Percentiles rank a stretch among this genome's conserved stretches.
Conservation (phyloP, 129 eudicot species). For the Tanacetum coccineum region DNA sequence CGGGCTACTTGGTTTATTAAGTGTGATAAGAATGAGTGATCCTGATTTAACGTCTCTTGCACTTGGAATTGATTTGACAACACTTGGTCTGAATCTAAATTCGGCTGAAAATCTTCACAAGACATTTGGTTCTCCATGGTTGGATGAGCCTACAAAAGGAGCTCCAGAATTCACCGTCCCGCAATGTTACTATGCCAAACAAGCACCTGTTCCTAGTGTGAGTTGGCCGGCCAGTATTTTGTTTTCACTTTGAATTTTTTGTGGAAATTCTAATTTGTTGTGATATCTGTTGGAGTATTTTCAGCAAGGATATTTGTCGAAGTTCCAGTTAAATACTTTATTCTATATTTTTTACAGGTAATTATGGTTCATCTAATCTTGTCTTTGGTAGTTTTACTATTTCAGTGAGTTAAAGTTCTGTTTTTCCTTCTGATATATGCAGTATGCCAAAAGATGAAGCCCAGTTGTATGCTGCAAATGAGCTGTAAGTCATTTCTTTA, state of each 20-base stretch:
- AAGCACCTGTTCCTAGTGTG: conserved; percentile 65
- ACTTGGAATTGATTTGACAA: conserved; percentile 84
- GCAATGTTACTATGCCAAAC: conserved; percentile 74
- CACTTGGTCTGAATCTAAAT: conserved; percentile 84
- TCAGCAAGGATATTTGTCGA: conserved; percentile 80
- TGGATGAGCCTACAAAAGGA: conserved; percentile 82
- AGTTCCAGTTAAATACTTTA: conserved; percentile 74
- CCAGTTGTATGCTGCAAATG: conserved; percentile 81
- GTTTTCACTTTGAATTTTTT: not conserved
- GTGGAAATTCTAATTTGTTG: not conserved
- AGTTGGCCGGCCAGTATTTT: conserved; percentile 21
- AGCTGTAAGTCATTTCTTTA: conserved; percentile 52
- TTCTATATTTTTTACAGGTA: conserved; percentile 94
- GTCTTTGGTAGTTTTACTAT: not conserved
- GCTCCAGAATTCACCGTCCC: conserved; percentile 80
- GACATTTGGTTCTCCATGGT: conserved; percentile 88
- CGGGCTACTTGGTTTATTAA: conserved; percentile 79
- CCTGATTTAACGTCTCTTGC: conserved; percentile 89
- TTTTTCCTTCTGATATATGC: conserved; percentile 29
- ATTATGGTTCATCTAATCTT: not conserved
- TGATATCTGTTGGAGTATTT: conserved; percentile 25
- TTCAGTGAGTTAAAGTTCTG: not conserved
- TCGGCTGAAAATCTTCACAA: conserved; percentile 82
- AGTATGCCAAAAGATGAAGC: conserved; percentile 99
- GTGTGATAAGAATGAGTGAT: conserved; percentile 86